Evolutionary conservation across 108 stramenopile species (phyloP).

Genomic region (Skeletonema menzelii): DNA sequence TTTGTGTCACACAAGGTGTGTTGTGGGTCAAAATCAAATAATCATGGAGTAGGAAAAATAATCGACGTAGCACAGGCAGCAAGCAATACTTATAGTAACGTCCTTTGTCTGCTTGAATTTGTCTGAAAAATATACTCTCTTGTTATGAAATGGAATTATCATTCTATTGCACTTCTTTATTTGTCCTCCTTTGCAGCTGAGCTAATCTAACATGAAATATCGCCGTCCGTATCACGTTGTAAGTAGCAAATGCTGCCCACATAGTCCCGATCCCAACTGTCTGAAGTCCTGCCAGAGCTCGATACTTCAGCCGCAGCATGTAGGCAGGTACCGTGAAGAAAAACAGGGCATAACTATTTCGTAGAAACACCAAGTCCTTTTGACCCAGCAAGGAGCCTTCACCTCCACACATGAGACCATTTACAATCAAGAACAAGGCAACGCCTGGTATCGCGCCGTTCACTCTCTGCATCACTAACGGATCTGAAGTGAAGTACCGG

Average conservation of each 20-base stretch:
- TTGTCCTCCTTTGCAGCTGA: conserved; percentile 57
- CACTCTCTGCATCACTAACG: conserved; percentile 56
- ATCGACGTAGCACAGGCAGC: too few relatives aligned
- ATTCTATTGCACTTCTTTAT: conserved; percentile 17
- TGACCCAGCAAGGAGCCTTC: conserved; percentile 78
- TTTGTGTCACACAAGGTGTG: too few relatives aligned
- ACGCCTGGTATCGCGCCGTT: conserved; percentile 67
- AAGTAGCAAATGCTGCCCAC: conserved; percentile 71
- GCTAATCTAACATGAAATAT: conserved; percentile 30
- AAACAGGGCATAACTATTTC: conserved; percentile 67
- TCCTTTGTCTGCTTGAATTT: too few relatives aligned
- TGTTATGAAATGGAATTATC: not conserved
- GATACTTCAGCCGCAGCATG: conserved; percentile 76
- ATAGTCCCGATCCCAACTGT: conserved; percentile 58
- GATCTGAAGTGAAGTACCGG: conserved; percentile 74
- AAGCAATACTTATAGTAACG: too few relatives aligned
- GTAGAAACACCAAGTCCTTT: conserved; percentile 73
- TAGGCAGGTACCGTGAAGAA: conserved; percentile 73
- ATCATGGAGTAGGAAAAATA: too few relatives aligned
- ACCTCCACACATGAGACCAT: conserved; percentile 67
- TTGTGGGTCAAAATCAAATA: too few relatives aligned
- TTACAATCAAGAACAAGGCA: conserved; percentile 57
- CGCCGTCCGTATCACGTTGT: conserved; percentile 62
- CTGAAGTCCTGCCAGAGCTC: conserved; percentile 52
- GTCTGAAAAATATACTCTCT: not conserved